Percentiles rank a stretch among this genome's conserved stretches.
Conservation (phyloP, 1,284 basidiomycete genomes). For the Takashimella koratensis region DNA sequence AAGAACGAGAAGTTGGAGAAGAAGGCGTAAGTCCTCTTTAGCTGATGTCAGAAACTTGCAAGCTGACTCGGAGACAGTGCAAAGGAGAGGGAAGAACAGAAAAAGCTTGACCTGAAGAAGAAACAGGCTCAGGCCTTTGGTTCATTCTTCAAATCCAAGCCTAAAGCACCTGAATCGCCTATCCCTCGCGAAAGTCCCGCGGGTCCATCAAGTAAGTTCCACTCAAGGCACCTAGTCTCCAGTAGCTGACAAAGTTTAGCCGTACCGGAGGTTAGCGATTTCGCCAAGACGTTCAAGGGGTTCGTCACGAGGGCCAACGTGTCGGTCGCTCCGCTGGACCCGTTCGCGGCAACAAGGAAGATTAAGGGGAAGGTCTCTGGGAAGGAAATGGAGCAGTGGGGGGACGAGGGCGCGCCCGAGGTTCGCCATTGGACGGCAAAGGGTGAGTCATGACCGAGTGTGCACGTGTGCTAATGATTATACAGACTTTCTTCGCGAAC, state of each 20-base stretch:
- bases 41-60: neutral
- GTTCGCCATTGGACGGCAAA: conserved; percentile 2
- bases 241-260: neutral
- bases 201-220: conserved; percentile 21
- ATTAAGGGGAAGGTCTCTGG: neutral
- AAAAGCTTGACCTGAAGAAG: conserved; percentile 26
- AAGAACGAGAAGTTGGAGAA: conserved; percentile 22
- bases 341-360: conserved; percentile 8
- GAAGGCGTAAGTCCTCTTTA: conserved; percentile 26
- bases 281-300: conserved; percentile 28
- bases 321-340: conserved; percentile 32
- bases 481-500: conserved; percentile 30
- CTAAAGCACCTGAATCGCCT: conserved; percentile 12
- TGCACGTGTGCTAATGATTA: neutral
- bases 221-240: neutral
- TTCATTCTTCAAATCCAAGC: conserved; percentile 33
- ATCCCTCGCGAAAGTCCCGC: conserved; percentile 7
- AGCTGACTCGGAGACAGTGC: conserved; percentile 18
- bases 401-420: neutral
- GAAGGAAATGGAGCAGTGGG: neutral
- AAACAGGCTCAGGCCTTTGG: conserved; percentile 35
- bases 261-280: conserved; percentile 19
- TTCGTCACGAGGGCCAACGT: conserved; percentile 25
- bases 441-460: conserved; percentile 8
- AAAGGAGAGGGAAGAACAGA: conserved; percentile 33